Evolutionary conservation across 2,329 filamentous ascomycete species (phyloP).

Genomic region (Nemania diffusa): DNA sequence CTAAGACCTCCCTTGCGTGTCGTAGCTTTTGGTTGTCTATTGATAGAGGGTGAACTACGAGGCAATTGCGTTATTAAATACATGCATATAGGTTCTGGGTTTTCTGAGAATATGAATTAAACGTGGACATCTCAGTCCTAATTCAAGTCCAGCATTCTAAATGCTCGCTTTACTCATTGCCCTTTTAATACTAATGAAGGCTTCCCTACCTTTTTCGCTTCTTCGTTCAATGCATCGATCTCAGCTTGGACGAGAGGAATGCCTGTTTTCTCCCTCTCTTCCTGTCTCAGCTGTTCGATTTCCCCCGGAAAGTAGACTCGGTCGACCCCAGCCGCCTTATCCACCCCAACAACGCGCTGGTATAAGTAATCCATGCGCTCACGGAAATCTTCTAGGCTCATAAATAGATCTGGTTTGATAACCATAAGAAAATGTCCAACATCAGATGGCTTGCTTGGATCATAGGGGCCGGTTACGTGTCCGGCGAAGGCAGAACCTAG

Average conservation of each 20-base stretch:
- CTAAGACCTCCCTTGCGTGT: neutral
- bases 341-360: conserved; percentile 62
- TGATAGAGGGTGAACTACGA: neutral
- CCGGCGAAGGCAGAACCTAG: conserved; percentile 79
- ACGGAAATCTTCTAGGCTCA: conserved; percentile 75
- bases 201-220: conserved; percentile 60
- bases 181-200: conserved; percentile 40
- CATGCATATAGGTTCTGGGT: neutral
- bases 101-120: neutral
- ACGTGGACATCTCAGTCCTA: neutral
- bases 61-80: neutral
- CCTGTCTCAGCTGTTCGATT: conserved; percentile 66
- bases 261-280: conserved; percentile 62
- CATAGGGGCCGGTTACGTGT: conserved; percentile 80
- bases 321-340: conserved; percentile 66
- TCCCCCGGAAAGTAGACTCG: conserved; percentile 71
- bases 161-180: conserved; percentile 22
- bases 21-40: neutral
- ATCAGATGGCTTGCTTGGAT: conserved; percentile 73
- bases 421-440: conserved; percentile 80
- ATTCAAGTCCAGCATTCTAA: neutral
- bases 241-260: conserved; percentile 69
- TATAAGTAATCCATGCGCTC: conserved; percentile 68
- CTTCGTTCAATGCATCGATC: conserved; percentile 65
- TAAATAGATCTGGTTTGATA: conserved; percentile 79